phyloP scores from a whole-genome alignment of 805 yeast genomes.

The Candida tibetensis region DNA sequence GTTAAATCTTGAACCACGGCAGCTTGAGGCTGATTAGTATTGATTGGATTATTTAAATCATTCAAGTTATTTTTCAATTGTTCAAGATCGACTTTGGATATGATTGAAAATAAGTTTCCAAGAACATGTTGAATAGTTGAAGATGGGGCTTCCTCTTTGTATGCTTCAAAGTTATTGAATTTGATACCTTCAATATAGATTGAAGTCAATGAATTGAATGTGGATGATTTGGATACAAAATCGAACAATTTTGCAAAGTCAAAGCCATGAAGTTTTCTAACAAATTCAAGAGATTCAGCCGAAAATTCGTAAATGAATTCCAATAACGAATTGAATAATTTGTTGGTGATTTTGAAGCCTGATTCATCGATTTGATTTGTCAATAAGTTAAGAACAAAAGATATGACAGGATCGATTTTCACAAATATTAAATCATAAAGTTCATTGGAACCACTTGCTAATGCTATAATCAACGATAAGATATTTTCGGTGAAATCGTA shows the following conservation, averaged over 20 bases:
- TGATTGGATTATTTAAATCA: constrained; percentile 18
- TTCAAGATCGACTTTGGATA: constrained; percentile 28
- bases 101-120: constrained; percentile 18
- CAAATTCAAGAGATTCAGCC: constrained; percentile 55
- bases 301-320: constrained; percentile 61
- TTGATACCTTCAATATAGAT: constrained; percentile 41
- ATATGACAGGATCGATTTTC: constrained; percentile 37
- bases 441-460: constrained; percentile 61
- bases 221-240: constrained; percentile 11
- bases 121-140: constrained; percentile 20
- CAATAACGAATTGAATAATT: constrained; percentile 50
- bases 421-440: constrained; percentile 46
- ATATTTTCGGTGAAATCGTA: constrained; percentile 73
- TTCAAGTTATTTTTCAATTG: constrained; percentile 5
- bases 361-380: constrained; percentile 25
- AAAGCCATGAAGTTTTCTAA: constrained; percentile 28
- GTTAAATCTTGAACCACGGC: constrained; percentile 23
- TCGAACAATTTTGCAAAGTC: constrained; percentile 16
- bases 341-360: constrained; percentile 34
- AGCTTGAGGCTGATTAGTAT: constrained; percentile 25
- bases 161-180: constrained; percentile 40
- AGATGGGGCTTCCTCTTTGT: constrained; percentile 16
- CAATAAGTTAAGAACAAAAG: constrained; percentile 36
- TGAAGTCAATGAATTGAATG: constrained; percentile 25
- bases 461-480: constrained; percentile 62